Base-by-base conservation (phyloP, 352 stramenopile species). In the Phytophthora aleatoria region DNA sequence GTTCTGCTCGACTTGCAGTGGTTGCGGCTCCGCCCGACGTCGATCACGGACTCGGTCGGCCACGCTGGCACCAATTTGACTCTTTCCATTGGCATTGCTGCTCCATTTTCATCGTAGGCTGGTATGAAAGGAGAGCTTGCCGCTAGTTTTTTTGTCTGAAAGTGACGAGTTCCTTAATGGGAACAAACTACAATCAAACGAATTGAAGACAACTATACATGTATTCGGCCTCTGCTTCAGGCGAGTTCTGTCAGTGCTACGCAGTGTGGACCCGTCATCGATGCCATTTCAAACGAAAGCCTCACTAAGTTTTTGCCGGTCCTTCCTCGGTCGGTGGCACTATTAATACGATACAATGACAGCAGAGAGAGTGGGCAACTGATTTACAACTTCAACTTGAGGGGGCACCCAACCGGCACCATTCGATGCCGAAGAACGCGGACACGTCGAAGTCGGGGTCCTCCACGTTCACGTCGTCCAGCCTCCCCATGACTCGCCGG, bases 361-460 rank as follows among this genome's bases (percentile, higher is more conserved):
- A 30, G 16, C 42, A 48, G 20, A 48, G 42, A 26, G 16, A 48
- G 39, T 20, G 31, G 31, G 20, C 24, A 20, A 47, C 13, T 11
- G 28, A 8, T 24, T 24, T 31, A 48, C 41, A 30, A 61, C 52
- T 67, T 71, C 55, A 76, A 50, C 64, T 67, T 62, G 58, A 73
- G 24, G 52, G 47, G 43, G 58, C 50, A 53, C 45, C 57, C 10
- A 73, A 36, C 27, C 61, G 71, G 54, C 70, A 68, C 73, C 73
- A 81, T 53, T 77, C 73, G 39, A 81, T 73, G 35, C 73, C 73
- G 15, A 81, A 74, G 56, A 78, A 81, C 5, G 69, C 73, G 15
- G 73, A 78, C 41, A 61, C 69, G 28, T 81, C 73, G 41, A 81
- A 77, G 39, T 68, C 30, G 8, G 69, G 61, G 49, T 74, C 61